Base-by-base conservation (phyloP, 2,329 filamentous ascomycete species). In the Dactylellina sp. region DNA sequence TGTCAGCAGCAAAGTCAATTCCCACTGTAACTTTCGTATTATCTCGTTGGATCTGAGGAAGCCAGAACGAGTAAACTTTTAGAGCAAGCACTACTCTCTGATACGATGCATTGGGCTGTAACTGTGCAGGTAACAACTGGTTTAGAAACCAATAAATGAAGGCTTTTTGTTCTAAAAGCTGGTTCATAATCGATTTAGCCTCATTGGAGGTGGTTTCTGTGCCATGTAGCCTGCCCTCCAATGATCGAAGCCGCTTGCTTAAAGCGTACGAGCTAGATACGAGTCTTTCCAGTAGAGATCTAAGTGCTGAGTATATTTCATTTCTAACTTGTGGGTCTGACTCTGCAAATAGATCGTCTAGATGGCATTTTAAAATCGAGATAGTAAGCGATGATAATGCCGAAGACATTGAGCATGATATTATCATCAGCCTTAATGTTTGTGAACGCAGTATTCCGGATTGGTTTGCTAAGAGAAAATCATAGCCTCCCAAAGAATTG, bases 311-410 rank as follows among this genome's bases (percentile, higher is more conserved):
- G 24, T 94, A 84, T 1, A 96, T 85, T 77, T 96, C 92, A 68
- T 93, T 90, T 65, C 95, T 88, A 76, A 93, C 90, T 78, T 94
- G 92, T 4, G 94, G 89, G 79, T 97, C 93, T 0, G 91, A 88
- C 75, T 97, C 93, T 1, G 92, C 88, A 79, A 96, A 90, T 76
- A 94, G 88, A 14, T 89, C 86, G 0, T 86, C 85, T 2, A 98
- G 82, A 70, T 91, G 88, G 35, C 83, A 84, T 60, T 85, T 85
- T 1, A 98, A 39, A 35, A 55, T 61, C 11, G 20, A 35, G 18
- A 55, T 46, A 11, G 63, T 47, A 2, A 1, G 11, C 14, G 37
- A 37, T 0, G 64, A 39, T 18, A 70, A 60, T 0, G 64, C 44
- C 11, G 39, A 42, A 1, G 89, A 89, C 11, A 92, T 87, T 6